Base-by-base conservation (phyloP, 352 stramenopile species). In the Globisporangium cylindrosporum region DNA sequence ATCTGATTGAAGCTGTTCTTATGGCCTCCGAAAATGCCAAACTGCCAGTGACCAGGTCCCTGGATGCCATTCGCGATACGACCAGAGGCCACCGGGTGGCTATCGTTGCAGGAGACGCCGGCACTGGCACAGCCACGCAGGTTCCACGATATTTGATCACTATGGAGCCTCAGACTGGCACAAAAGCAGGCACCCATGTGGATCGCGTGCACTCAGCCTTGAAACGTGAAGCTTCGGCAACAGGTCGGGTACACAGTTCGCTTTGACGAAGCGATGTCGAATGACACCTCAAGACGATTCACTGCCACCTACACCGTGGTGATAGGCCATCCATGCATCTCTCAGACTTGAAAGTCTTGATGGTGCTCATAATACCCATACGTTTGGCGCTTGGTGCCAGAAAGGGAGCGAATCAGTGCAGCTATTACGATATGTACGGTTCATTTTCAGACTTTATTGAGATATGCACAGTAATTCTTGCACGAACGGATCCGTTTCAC, bases 191-290 rank as follows among this genome's bases (percentile, higher is more conserved):
- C 9, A 76, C 78, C 76, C 81, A 83, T 59, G 90, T 93, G 84
- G 82, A 81, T 99, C 67, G 94, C 86, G 29, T 99, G 97, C 73
- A 99, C 98, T 41, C 98, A 99, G 81, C 98, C 98, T 18, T 88
- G 98, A 56, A 87, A 98, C 74, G 97, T 99, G 20, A 99, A 98
- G 4, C 29, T 32, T 32, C 32, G 8, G 32, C 74, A 98, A 64
- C 90, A 99, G 72, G 98, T 99, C 1, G 98, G 98, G n/a, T 99
- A 99, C 77, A 99, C 96, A 9, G 99, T 99, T 80, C 97, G 98
- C 59, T 99, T 99, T 76, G 97, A 99, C 71, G 98, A 99, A 79
- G 80, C 96, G 49, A 98, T 81, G 34, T 81, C 86, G 74, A 75
- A 81, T 22, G 85, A 73, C n/a, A 99, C 97, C 84, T 99, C 25